Conservation (phyloP, 345 rosid genomes). For the Punica granatum region DNA sequence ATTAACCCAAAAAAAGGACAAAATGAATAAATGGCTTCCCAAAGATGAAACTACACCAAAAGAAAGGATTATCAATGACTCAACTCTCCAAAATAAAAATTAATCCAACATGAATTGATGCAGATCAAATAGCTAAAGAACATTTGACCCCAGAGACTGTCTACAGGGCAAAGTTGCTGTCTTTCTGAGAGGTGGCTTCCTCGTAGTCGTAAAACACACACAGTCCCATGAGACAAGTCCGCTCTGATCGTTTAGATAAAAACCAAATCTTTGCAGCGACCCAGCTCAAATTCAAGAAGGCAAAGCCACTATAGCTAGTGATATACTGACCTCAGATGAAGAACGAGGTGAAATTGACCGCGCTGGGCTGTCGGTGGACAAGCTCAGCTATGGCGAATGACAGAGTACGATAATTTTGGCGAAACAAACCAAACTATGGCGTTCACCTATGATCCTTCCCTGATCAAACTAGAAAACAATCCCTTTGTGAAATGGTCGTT, state of each 20-base stretch:
- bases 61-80: background rate
- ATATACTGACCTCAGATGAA: background rate
- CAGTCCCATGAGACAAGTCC: too few species aligned
- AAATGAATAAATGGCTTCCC: too few species aligned
- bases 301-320: background rate
- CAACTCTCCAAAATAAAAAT: background rate
- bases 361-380: background rate
- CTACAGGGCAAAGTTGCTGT: background rate
- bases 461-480: background rate
- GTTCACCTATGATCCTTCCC: background rate
- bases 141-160: background rate
- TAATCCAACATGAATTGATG: background rate
- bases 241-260: background rate
- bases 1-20: background rate
- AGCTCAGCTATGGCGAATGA: background rate
- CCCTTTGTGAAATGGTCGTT: background rate
- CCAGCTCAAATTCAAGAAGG: background rate
- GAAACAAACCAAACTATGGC: background rate
- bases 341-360: background rate
- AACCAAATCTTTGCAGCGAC: background rate
- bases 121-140: background rate
- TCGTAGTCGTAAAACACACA: background rate
- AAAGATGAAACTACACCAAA: background rate
- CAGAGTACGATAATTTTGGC: background rate
- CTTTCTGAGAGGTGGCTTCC: background rate